Evolutionary conservation across 2,329 filamentous ascomycete genomes (phyloP), one percentile per base, ranked within the genome.

Genomic region (Trichophyton benhamiae): DNA sequence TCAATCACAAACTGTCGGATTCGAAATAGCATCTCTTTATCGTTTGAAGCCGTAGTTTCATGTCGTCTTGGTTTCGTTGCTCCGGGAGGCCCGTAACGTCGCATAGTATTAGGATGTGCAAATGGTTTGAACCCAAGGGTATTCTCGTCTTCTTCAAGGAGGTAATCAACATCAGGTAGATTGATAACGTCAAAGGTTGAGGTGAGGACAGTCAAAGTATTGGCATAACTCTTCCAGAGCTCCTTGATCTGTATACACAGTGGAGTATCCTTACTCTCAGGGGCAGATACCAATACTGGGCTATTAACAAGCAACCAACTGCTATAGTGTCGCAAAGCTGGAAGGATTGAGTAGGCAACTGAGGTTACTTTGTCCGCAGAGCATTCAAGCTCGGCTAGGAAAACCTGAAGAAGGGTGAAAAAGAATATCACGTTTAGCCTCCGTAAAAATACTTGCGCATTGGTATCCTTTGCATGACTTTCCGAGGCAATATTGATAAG

Each of bases 401-500:
- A 78, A 30, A 87, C 77, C 59, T 87, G 84, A 53, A 91, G 81
- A 36, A 96, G 78, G 0, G 83, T 82, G 61, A 86, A 83, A 67
- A 95, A 87, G 8, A 87, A 89, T 59, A 87, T 87, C 57, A 90
- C 78, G 68, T 95, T 96, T 64, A 95, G 82, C 25, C 86, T 82
- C 52, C 95, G 78, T 63, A 88, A 84, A 68, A 87, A 91, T 63
- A 80, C 77, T 65, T 66, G 66, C 13, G 72, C 70, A 63, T 72
- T 71, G 57, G 36, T 67, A 72, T 69, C 77, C 85, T 86, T 76
- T 71, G 79, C 77, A 69, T 89, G 81, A 65, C 87, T 83, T 71
- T 94, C 89, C 5, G 91, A 89, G 4, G 89, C 85, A 64, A 97
- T 87, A 68, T 95, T 97, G 66, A 92, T 84, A 52, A 96, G 77